phyloP scores from a whole-genome alignment of 2,329 filamentous ascomycete species.

The Cordyceps cicadae region DNA sequence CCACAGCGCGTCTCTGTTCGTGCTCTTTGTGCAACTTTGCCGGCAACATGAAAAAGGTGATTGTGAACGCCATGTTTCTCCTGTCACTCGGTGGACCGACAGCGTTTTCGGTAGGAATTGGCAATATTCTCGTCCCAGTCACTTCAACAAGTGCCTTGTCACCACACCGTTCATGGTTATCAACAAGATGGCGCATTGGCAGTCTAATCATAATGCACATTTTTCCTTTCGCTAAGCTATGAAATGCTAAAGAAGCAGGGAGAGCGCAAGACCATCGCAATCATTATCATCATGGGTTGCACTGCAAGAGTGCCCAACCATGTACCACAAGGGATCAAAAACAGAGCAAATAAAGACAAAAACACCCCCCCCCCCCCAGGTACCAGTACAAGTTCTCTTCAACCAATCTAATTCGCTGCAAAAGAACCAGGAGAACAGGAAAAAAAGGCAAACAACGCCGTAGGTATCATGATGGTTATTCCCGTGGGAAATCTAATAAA shows the following conservation, averaged over 20 bases:
- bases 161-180: too few relatives aligned
- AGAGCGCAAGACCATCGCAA: slow-evolving; percentile 4
- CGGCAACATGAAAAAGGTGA: too few relatives aligned
- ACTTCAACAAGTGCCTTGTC: too few relatives aligned
- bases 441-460: slow-evolving; percentile 4
- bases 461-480: slow-evolving; percentile 1
- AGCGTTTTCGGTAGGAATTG: too few relatives aligned
- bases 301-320: background rate
- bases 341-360: background rate
- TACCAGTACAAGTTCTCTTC: background rate
- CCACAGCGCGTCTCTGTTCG: too few relatives aligned
- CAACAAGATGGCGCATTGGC: too few relatives aligned
- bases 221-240: slow-evolving; percentile 2
- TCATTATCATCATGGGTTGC: slow-evolving; percentile 10
- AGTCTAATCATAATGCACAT: too few relatives aligned
- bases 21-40: too few relatives aligned
- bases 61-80: too few relatives aligned
- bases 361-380: background rate
- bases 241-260: slow-evolving; percentile 9
- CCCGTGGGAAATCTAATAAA: background rate
- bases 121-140: too few relatives aligned
- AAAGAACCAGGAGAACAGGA: background rate
- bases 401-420: background rate
- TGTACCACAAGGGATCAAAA: background rate
- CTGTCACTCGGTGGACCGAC: too few relatives aligned